A percentile compares a stretch with the other conserved stretches of the same genome.
Evolutionary conservation across 805 yeast genomes (phyloP).

Genomic region (Saturnispora saitoi): DNA sequence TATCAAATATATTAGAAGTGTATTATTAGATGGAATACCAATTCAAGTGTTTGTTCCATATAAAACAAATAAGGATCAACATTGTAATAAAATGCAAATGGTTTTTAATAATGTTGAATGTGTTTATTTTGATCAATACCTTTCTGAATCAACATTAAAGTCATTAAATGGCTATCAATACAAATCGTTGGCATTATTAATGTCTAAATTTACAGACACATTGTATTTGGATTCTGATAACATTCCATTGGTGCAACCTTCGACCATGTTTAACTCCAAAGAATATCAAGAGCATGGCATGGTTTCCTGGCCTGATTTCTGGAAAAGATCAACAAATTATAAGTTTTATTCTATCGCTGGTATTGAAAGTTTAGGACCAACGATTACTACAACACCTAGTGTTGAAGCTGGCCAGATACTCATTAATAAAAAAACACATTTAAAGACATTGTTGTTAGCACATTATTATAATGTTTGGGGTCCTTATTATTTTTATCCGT

Average conservation of each 20-base stretch:
- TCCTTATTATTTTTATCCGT: constrained; percentile 56
- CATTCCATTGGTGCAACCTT: constrained; percentile 31
- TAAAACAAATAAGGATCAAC: constrained; percentile 34
- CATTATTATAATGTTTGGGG: constrained; percentile 62
- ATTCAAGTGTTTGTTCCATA: constrained; percentile 42
- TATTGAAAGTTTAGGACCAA: constrained; percentile 27
- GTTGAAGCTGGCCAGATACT: constrained; percentile 66
- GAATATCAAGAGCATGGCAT: constrained; percentile 45
- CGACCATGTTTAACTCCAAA: constrained; percentile 24
- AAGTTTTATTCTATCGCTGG: constrained; percentile 42
- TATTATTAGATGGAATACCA: constrained; percentile 28
- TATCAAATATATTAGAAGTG: constrained; percentile 24
- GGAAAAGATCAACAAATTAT: constrained; percentile 60
- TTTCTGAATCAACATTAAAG: constrained; percentile 21
- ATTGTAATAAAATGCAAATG: constrained; percentile 36
- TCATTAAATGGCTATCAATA: constrained; percentile 18
- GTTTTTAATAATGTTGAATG: constrained; percentile 33
- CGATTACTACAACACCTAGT: constrained; percentile 41
- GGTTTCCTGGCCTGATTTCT: constrained; percentile 63
- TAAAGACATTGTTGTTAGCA: constrained; percentile 49
- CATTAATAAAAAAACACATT: constrained; percentile 50
- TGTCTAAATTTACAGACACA: constrained; percentile 36
- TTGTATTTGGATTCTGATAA: constrained; percentile 37
- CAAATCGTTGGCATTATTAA: constrained; percentile 27
- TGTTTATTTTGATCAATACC: constrained; percentile 32